phyloP scores from a whole-genome alignment of 495 filamentous ascomycete species.

The Darksidea phi region DNA sequence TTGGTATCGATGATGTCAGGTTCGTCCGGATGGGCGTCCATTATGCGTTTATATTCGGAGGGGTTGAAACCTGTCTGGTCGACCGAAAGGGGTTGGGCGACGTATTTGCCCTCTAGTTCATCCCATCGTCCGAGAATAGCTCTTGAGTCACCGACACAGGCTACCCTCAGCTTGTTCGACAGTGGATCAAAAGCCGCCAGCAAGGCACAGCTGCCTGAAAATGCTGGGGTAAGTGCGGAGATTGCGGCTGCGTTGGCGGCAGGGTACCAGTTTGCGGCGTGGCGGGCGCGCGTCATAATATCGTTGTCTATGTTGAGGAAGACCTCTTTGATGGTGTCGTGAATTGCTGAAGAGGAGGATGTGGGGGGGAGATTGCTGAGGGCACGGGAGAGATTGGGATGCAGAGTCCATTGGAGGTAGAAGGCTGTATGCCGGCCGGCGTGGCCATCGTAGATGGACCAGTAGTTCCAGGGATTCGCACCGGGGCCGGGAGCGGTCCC shows the following conservation, averaged over 20 bases:
- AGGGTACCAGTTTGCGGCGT: constrained; percentile 42
- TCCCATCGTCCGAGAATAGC: constrained; percentile 58
- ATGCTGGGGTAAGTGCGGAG: constrained; percentile 43
- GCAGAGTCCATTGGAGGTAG: constrained; percentile 45
- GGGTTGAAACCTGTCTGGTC: constrained; percentile 61
- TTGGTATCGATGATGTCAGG: constrained; percentile 48
- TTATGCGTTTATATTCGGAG: constrained; percentile 52
- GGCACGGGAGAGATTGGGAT: constrained; percentile 46
- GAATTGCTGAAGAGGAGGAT: constrained; percentile 22
- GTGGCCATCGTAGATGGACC: constrained; percentile 55
- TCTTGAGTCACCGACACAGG: constrained; percentile 59
- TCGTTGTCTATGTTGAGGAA: constrained; percentile 38
- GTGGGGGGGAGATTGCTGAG: constrained; percentile 18
- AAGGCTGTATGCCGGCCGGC: constrained; percentile 49
- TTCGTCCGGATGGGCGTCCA: constrained; percentile 59
- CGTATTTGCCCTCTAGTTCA: constrained; percentile 47
- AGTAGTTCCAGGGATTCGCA: constrained; percentile 48
- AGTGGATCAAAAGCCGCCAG: constrained; percentile 55
- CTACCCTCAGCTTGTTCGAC: constrained; percentile 54
- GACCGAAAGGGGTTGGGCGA: constrained; percentile 51
- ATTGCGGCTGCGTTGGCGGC: constrained; percentile 16
- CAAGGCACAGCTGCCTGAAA: constrained; percentile 60
- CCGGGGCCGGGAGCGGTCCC: constrained; percentile 19
- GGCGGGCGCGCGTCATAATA: constrained; percentile 40
- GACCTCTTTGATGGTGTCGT: constrained; percentile 25